These are phyloP conservation scores for Saccharomyces hybrid DNA, from an alignment of 1,139 yeast genomes.

Conservation along the genomic window DNA sequence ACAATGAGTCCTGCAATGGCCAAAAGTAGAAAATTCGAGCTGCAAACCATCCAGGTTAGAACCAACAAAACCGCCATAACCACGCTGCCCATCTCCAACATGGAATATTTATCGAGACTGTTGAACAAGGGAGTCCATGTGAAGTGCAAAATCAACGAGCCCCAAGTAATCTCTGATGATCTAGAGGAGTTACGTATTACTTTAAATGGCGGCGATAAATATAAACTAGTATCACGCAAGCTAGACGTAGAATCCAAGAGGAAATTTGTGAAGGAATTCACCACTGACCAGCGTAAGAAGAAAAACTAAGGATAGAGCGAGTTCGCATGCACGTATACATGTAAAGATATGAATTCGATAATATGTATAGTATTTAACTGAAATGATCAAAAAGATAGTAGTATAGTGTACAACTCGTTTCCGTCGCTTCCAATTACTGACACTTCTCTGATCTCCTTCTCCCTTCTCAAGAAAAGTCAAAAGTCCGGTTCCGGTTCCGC, in stretches of 20 bases:
- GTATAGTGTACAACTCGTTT: background rate
- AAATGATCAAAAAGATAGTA: background rate
- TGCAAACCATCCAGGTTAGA: conserved; percentile 43
- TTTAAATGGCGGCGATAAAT: conserved; percentile 36
- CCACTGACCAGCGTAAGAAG: background rate
- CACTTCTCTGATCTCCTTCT: background rate
- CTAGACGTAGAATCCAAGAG: conserved; percentile 30
- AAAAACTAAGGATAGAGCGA: background rate
- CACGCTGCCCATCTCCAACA: conserved; percentile 21
- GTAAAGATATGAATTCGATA: background rate
- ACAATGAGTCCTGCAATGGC: conserved; percentile 8
- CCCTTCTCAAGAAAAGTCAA: too few species aligned
- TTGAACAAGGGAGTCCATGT: conserved; percentile 19
- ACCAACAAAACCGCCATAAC: conserved; percentile 35
- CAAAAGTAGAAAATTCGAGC: conserved; percentile 9
- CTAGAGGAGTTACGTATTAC: conserved; percentile 30
- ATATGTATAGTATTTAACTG: background rate
- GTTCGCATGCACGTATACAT: background rate
- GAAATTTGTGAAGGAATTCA: conserved; percentile 31
- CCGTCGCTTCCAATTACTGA: background rate
- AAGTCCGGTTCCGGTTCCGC: background rate
- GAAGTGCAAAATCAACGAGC: conserved; percentile 25
- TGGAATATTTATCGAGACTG: conserved; percentile 16
- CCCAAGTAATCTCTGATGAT: conserved; percentile 20
- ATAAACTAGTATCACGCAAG: conserved; percentile 34